phyloP scores from a whole-genome alignment of 805 yeast genomes.

The Saccharomycopsis fodiens region DNA sequence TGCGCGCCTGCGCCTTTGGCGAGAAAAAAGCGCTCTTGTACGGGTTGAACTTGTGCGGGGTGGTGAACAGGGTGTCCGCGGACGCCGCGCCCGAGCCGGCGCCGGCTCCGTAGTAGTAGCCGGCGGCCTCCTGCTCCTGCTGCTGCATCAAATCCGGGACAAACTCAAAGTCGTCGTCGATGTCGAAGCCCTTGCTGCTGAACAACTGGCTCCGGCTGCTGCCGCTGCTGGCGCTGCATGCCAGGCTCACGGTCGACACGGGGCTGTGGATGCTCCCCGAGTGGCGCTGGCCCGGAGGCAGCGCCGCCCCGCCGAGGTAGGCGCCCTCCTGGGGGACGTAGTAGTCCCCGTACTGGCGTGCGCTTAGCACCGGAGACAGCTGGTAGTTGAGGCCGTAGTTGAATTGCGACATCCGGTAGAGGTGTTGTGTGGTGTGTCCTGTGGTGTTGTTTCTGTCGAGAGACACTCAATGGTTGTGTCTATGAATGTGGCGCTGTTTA shows the following conservation, averaged over 20 bases:
- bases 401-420: background rate
- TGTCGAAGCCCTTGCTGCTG: conserved; percentile 20
- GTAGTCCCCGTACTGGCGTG: background rate
- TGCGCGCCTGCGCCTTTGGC: conserved; percentile 18
- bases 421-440: no score
- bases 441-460: no score
- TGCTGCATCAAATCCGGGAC: conserved; percentile 15
- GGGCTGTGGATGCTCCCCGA: conserved; percentile 1
- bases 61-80: conserved; percentile 5
- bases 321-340: background rate
- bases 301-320: background rate
- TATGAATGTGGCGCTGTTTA: no score
- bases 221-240: background rate
- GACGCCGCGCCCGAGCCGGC: no score
- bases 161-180: conserved; percentile 20
- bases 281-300: background rate
- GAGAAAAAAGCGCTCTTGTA: conserved; percentile 19
- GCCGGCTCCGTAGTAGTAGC: conserved; percentile 4
- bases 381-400: background rate
- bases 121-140: background rate
- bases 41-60: conserved; percentile 18
- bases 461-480: no score
- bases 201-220: conserved; percentile 14
- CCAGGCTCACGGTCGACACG: background rate
- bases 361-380: background rate